These are phyloP conservation scores for Exophiala aquamarina DNA, from an alignment of 2,329 filamentous ascomycete species.

Conservation along the genomic window DNA sequence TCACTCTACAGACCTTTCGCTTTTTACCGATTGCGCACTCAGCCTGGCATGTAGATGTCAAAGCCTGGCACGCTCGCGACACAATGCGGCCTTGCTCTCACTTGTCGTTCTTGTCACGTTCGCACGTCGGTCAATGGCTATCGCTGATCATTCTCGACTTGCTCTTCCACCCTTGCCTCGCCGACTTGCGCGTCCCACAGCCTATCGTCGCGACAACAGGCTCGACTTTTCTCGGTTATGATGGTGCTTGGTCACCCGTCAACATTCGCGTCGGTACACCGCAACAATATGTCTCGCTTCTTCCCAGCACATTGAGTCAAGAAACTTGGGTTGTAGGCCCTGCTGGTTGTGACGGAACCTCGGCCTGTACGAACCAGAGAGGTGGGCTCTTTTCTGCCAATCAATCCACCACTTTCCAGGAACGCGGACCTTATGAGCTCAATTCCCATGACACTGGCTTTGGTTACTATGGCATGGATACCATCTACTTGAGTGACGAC, in stretches of 20 bases:
- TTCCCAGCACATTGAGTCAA: constrained; percentile 32
- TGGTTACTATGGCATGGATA: constrained; percentile 39
- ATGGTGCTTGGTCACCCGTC: constrained; percentile 32
- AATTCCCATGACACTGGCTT: constrained; percentile 26
- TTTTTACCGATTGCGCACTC: constrained; percentile 3
- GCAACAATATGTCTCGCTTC: constrained; percentile 32
- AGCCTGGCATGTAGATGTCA: constrained; percentile 1
- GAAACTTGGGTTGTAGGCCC: constrained; percentile 34
- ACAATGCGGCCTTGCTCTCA: constrained; percentile 9
- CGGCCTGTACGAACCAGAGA: constrained; percentile 29
- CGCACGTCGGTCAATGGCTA: not conserved
- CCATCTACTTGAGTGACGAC: constrained; percentile 30
- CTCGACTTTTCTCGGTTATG: constrained; percentile 29
- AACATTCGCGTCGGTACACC: constrained; percentile 32
- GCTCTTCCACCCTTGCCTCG: constrained; percentile 1
- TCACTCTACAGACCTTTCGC: too few species aligned
- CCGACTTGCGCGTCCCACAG: constrained; percentile 4
- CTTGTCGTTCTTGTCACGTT: not conserved
- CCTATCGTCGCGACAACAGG: constrained; percentile 21
- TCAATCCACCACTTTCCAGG: constrained; percentile 34
- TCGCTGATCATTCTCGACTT: constrained; percentile 1
- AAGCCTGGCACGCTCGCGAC: not conserved
- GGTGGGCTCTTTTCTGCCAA: constrained; percentile 35
- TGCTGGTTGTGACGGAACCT: constrained; percentile 31
- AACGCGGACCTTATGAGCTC: constrained; percentile 31